Evolutionary conservation across 768 basidiomycete genomes (phyloP).

Genomic region (Russula sp.): DNA sequence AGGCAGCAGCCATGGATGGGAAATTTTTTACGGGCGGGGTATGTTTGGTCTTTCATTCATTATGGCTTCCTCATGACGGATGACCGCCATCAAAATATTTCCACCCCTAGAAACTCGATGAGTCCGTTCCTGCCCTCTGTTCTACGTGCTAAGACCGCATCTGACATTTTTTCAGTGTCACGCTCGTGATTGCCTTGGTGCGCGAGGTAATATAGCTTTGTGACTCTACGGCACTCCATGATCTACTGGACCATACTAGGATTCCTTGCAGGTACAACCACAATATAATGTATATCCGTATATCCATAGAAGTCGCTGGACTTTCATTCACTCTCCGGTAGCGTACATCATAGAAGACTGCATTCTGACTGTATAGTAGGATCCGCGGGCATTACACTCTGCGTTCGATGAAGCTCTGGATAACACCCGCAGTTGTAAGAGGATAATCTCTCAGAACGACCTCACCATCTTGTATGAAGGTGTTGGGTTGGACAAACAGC

Average conservation of each 20-base stretch:
- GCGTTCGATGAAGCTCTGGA: constrained; percentile 78
- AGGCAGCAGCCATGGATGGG: constrained; percentile 57
- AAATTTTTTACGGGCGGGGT: constrained; percentile 68
- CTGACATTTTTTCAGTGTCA: constrained; percentile 43
- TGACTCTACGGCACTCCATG: neutral
- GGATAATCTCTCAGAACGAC: constrained; percentile 77
- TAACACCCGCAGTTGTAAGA: constrained; percentile 60
- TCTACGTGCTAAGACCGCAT: neutral
- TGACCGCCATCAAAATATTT: neutral
- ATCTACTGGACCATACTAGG: constrained; percentile 6
- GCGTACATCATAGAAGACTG: constrained; percentile 12
- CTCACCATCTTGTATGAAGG: constrained; percentile 55
- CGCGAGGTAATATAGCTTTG: constrained; percentile 45
- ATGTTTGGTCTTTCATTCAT: constrained; percentile 30
- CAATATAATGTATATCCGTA: constrained; percentile 10
- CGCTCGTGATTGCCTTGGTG: constrained; percentile 60
- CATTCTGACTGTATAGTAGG: neutral
- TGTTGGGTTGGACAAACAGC: constrained; percentile 80
- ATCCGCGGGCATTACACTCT: constrained; percentile 12
- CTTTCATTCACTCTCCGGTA: constrained; percentile 3
- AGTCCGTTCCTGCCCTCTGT: constrained; percentile 40
- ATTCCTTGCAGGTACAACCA: neutral
- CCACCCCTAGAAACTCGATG: constrained; percentile 60
- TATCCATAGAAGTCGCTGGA: neutral
- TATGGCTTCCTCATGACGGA: constrained; percentile 1